Base-by-base conservation (phyloP, 164 flowering plant species). In the Amborella trichopoda region DNA sequence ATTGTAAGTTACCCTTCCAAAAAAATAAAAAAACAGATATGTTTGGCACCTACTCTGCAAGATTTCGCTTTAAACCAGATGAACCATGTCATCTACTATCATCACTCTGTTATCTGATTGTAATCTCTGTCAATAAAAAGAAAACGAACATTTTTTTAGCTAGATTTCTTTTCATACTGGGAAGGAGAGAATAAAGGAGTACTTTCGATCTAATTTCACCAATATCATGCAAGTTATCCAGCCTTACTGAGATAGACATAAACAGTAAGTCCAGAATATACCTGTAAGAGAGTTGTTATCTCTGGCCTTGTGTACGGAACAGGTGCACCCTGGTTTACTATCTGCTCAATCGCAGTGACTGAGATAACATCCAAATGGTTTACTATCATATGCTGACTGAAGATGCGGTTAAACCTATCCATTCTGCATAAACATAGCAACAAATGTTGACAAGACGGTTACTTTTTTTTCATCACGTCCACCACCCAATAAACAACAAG, bases 321-420 rank as follows among this genome's bases (percentile, higher is more conserved):
- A 55, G 68, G 68, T 37, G 76, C 72, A 38, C 64, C 68, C 3
- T 34, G 25, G 43, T 93, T 93, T 47, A 85, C 78, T 52, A 65
- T 71, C n/a, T 46, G 62, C 62, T 83, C 95, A 12, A 93, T 57
- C 21, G 84, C 91, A 5, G 70, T 48, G 50, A 88, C 65, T 39
- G 82, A 55, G 65, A 83, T 82, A 40, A 49, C 47, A 37, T 81
- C 86, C 75, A 83, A 56, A 50, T 69, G 95, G 58, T 73, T 80
- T 58, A 75, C 69, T 6, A 69, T 64, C 78, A 86, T 78, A 64
- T 88, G 90, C 63, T 73, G 81, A 22, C 80, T 81, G 27, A 93
- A 72, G 39, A 51, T 52, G 49, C 81, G 40, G 27, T 78, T 68
- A 59, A 93, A 93, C 44, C 80, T 83, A 55, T 79, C 94, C 5